Conservation (phyloP, 768 basidiomycete species). For the Leccinum truebloodii region DNA sequence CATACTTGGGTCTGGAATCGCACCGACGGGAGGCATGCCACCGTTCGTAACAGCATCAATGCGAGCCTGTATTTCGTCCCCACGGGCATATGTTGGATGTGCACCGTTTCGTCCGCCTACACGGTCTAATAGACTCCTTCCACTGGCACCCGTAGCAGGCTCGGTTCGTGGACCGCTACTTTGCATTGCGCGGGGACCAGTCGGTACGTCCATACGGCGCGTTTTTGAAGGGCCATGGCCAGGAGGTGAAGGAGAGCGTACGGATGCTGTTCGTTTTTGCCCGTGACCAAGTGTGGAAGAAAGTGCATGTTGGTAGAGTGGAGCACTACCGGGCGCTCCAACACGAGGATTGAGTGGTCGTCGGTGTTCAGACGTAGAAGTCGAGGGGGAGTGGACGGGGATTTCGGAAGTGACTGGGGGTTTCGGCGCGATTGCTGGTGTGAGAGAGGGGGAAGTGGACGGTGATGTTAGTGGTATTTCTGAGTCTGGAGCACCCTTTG, state of each 20-base stretch:
- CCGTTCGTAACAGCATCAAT: constrained; percentile 75
- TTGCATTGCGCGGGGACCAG: constrained; percentile 84
- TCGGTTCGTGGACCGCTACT: constrained; percentile 24
- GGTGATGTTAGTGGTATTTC: constrained; percentile 40
- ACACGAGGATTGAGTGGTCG: constrained; percentile 52
- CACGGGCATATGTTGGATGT: constrained; percentile 36
- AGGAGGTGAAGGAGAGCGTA: constrained; percentile 65
- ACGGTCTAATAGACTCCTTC: constrained; percentile 77
- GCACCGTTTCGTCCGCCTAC: constrained; percentile 58
- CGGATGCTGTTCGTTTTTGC: constrained; percentile 66
- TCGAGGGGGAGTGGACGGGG: constrained; percentile 23
- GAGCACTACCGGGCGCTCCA: constrained; percentile 31
- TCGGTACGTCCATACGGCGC: constrained; percentile 75
- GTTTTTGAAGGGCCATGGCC: constrained; percentile 67
- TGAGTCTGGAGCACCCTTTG: constrained; percentile 61
- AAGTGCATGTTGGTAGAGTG: constrained; percentile 74
- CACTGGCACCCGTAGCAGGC: constrained; percentile 21
- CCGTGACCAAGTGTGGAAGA: constrained; percentile 53
- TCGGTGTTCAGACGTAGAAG: constrained; percentile 18
- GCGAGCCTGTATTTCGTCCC: constrained; percentile 75
- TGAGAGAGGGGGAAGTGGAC: constrained; percentile 25
- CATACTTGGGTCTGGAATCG: constrained; percentile 35
- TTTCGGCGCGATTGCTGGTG: constrained; percentile 29
- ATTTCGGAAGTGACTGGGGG: constrained; percentile 32
- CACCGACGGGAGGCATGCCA: constrained; percentile 40